phyloP scores from a whole-genome alignment of 306 rosid species.

The Prunus mira region DNA sequence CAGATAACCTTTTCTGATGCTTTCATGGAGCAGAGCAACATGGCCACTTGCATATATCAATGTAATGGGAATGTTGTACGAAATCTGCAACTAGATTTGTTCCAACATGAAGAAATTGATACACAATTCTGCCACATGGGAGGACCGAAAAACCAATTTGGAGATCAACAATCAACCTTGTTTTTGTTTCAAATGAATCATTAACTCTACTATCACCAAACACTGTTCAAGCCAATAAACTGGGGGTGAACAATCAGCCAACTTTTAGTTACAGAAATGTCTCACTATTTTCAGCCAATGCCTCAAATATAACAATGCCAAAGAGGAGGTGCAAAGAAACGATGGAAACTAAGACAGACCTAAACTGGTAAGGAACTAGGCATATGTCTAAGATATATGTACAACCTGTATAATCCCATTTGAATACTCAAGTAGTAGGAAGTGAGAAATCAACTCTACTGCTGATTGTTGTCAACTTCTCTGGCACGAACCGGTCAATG shows the following conservation, averaged over 20 bases:
- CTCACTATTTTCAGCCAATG: neutral
- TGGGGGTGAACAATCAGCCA: neutral
- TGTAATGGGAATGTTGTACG: neutral
- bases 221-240: constrained; percentile 6
- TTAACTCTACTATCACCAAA: constrained; percentile 1
- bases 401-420: constrained; percentile 19
- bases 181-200: neutral
- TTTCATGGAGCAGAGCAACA: neutral
- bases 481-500: neutral
- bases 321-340: constrained; percentile 8
- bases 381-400: constrained; percentile 18
- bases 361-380: constrained; percentile 9
- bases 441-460: constrained; percentile 17
- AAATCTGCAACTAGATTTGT: neutral
- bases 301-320: neutral
- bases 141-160: neutral
- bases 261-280: neutral
- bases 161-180: neutral
- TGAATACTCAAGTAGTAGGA: constrained; percentile 18
- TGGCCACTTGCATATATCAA: neutral
- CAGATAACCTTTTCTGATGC: neutral
- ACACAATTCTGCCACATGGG: neutral
- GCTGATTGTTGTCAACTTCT: neutral
- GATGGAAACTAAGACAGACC: constrained; percentile 16
- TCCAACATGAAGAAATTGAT: neutral